Evolutionary conservation across 1,284 basidiomycete species (phyloP), one percentile per base, ranked within the genome.

Genomic region (Naganishia cerealis): DNA sequence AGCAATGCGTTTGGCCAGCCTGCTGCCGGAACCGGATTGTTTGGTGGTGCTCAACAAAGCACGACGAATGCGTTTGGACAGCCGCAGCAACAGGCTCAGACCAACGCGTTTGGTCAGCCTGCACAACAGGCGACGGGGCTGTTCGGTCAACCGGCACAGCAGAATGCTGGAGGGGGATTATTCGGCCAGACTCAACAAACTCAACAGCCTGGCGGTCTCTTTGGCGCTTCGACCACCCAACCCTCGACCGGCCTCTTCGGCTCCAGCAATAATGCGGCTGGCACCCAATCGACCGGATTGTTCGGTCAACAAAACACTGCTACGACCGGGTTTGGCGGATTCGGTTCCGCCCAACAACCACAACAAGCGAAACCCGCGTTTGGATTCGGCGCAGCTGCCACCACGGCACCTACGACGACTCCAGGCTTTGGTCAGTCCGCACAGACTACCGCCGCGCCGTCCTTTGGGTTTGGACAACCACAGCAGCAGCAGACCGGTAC

Each of bases 31-130:
- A 70, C 70, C 52, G 69, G 70, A 57, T 69, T 76, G 69, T 85
- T 87, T 69, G 86, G 86, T 33, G 81, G 82, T 70, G 72, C 75
- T 33, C 80, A 81, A 63, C 83, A 82, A 65, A 81, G 77, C 10
- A 52, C 59, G 21, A 58, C 65, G 13, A 70, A 63, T 39, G 70
- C 67, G 6, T 73, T 73, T 42, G 72, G 72, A 0, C 74, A 75
- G 67, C 74, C 72, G 72, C 77, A 76, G 57, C 73, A 72, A 56
- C 75, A 68, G 48, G 66, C 68, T 53, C 65, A 67, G 36, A 52
- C 43, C 54, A 70, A 65, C 33, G 63, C 63, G 38, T 69, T 69
- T 56, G 67, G 67, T 13, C 63, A 71, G 33, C 67, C 67, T 38
- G 66, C 68, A 10, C 75, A 74, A 61, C 71, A 72, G 50, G 69